These are phyloP conservation scores for Phaffia australis DNA, from an alignment of 768 basidiomycete genomes.

Conservation along the genomic window DNA sequence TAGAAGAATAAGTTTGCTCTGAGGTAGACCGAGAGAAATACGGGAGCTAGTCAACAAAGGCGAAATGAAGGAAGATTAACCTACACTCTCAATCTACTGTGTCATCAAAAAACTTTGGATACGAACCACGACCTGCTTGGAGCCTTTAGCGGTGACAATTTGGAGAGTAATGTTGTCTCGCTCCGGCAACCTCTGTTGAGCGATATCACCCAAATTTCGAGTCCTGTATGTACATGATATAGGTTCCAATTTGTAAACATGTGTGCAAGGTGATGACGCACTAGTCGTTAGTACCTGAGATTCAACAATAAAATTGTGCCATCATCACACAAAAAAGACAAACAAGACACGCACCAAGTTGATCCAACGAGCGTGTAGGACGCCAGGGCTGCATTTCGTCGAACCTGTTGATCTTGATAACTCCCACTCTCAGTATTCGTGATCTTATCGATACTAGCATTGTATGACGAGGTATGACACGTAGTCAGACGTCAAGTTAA, in stretches of 20 bases:
- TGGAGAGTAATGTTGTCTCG: conserved; percentile 16
- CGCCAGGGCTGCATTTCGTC: conserved; percentile 4
- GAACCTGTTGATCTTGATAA: not conserved
- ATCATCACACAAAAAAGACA: no score
- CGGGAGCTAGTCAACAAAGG: no score
- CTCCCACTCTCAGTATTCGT: conserved; percentile 7
- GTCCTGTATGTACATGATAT: no score
- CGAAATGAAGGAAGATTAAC: no score
- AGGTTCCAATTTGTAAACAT: no score
- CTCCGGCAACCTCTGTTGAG: conserved; percentile 6
- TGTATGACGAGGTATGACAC: not conserved
- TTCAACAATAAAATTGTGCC: no score
- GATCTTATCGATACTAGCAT: conserved; percentile 13
- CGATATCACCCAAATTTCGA: not conserved
- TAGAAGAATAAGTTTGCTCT: no score
- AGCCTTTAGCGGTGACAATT: not conserved
- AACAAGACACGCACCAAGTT: not conserved
- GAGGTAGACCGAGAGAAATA: not conserved
- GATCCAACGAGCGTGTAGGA: not conserved
- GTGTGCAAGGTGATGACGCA: no score
- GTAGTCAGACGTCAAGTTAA: no score
- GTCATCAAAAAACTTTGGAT: no score
- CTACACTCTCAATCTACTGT: not conserved
- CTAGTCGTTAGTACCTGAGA: no score
- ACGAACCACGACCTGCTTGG: not conserved